A percentile compares a stretch with the other conserved stretches of the same genome.
These are phyloP conservation scores for Biscogniauxia sp. DNA, from an alignment of 2,329 filamentous ascomycete species.

Conservation along the genomic window DNA sequence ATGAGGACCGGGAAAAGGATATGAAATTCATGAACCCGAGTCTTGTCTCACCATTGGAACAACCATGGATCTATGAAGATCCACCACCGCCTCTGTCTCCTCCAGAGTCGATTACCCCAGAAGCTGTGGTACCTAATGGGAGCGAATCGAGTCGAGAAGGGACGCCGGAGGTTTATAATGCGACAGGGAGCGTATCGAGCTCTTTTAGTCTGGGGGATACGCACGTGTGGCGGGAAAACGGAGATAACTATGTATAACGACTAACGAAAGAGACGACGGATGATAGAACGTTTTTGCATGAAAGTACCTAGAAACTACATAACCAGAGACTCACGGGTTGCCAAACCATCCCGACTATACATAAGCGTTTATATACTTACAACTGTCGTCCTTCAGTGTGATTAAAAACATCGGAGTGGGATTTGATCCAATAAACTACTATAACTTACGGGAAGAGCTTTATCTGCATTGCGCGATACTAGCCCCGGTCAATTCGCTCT, in stretches of 20 bases:
- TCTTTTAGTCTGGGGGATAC: conserved; percentile 31
- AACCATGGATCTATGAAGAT: conserved; percentile 66
- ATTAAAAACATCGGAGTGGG: background rate
- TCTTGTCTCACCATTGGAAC: conserved; percentile 64
- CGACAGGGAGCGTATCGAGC: conserved; percentile 28
- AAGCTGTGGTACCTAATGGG: conserved; percentile 11
- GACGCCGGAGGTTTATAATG: conserved; percentile 11
- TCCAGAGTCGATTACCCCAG: conserved; percentile 15
- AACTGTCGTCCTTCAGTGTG: background rate
- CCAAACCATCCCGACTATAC: background rate
- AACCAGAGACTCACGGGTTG: background rate
- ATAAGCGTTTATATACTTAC: background rate
- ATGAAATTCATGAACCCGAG: conserved; percentile 75
- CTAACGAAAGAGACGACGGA: background rate
- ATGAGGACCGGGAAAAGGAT: conserved; percentile 70
- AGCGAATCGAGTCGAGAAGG: conserved; percentile 7
- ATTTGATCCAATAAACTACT: no score
- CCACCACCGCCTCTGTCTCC: conserved; percentile 41
- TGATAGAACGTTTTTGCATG: background rate
- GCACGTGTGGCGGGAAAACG: conserved; percentile 29
- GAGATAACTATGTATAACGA: conserved; percentile 22
- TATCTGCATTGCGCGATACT: no score
- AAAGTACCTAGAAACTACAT: background rate
- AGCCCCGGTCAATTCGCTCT: no score
- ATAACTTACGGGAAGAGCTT: no score